Evolutionary conservation across 192 early-diverging fungal species (phyloP).

Genomic region (Coemansia sp.): DNA sequence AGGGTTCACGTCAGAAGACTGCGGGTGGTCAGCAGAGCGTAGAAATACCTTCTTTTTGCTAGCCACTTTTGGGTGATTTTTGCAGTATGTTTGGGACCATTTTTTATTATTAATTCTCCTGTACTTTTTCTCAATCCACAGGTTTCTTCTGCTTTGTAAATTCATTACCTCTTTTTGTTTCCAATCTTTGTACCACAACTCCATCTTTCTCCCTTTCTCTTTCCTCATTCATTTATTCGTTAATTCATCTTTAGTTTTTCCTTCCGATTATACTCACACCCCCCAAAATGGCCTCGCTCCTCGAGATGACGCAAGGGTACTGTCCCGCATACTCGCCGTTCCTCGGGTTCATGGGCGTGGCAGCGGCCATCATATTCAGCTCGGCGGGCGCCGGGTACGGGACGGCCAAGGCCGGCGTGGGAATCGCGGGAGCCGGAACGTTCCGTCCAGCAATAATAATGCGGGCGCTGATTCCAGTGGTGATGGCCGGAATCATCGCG

Average conservation of each 20-base stretch:
- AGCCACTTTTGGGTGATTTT: no score
- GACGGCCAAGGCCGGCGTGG: slow-evolving; percentile 95
- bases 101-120: no score
- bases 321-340: slow-evolving; percentile 58
- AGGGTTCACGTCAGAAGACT: no score
- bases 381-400: slow-evolving; percentile 96
- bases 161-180: no score
- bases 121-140: no score
- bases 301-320: slow-evolving; percentile 48
- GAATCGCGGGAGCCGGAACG: slow-evolving; percentile 92
- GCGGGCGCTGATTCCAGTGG: slow-evolving; percentile 90
- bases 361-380: slow-evolving; percentile 68
- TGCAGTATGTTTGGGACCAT: no score
- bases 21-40: no score
- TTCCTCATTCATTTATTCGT: neutral
- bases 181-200: no score
- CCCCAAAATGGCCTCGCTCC: slow-evolving; percentile 21
- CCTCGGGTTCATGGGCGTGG: slow-evolving; percentile 60
- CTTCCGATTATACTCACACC: neutral
- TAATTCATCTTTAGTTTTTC: neutral
- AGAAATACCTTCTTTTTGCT: no score
- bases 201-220: no score
- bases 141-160: no score
- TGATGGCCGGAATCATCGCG: slow-evolving; percentile 99
- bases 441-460: slow-evolving; percentile 90